Base-by-base conservation (phyloP, 441 rosid species). In the Brassica balearica region DNA sequence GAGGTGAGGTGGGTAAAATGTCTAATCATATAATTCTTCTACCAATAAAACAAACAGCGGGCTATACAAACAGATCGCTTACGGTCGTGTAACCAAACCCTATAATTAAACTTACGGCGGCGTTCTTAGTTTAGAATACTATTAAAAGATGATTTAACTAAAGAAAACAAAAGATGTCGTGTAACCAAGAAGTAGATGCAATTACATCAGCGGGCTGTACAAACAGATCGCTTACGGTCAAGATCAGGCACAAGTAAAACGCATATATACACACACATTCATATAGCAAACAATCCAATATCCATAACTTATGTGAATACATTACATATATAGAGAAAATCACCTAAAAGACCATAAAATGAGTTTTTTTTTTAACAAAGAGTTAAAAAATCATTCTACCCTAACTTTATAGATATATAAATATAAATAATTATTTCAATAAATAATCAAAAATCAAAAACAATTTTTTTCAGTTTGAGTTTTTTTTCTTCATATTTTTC, bases 141-240 rank as follows among this genome's bases (percentile, higher is more conserved):
- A 6, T 55, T 32, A 15, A 51, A 48, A 38, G 23, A 69, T 32
- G 20, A 61, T 46, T 19, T 34, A 38, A 56, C 48, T 69, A 27
- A 76, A 62, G 56, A 32, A 27, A 70, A 51, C 20, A n/a, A 65
- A 71, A 41, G 55, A 65, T 77, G 72, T 65, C 76, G 77, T 71
- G 72, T 56, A 41, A 27, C 10, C 29, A 55, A 65, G 25, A 55
- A 36, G 46, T 15, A 63, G 10, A 22, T 23, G 65, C 15, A 22
- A 60, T 60, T 20, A 19, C 48, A 29, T 61, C 64, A 41, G 25
- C 48, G 14, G 25, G 72, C 38, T 65, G 17, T 65, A 53, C 67
- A 71, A 71, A 8, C 20, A 56, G 12, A 12, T 55, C 22, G 66
- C 12, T 64, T 63, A 70, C 66, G 76, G 76, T 77, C 80, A 71